phyloP scores from a whole-genome alignment of 2,329 filamentous ascomycete species.

The Volutella citrinella region DNA sequence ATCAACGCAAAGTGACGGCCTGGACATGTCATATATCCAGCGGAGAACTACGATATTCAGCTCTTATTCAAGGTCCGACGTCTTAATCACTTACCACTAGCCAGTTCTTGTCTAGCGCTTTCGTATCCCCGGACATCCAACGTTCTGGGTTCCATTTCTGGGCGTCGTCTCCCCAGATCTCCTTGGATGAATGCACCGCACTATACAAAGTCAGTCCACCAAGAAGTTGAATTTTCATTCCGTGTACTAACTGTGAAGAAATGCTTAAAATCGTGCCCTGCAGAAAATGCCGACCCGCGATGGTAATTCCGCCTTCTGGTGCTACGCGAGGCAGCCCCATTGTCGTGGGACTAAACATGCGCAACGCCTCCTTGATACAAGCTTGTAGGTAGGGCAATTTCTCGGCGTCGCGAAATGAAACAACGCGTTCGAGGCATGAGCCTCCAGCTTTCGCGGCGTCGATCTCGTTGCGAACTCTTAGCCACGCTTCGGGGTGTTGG shows the following conservation, averaged over 20 bases:
- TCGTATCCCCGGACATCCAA: conserved; percentile 7
- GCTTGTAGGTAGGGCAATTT: conserved; percentile 34
- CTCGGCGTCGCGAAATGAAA: conserved; percentile 21
- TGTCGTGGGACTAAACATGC: conserved; percentile 31
- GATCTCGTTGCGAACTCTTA: conserved; percentile 8
- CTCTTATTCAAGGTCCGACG: too few relatives aligned
- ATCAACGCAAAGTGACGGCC: conserved; percentile 15
- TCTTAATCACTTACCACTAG: conserved; percentile 10
- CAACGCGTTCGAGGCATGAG: conserved; percentile 2
- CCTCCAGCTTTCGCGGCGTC: conserved; percentile 6
- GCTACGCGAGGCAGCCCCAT: conserved; percentile 23
- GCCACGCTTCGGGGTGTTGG: conserved; percentile 7
- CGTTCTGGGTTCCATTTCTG: conserved; percentile 19
- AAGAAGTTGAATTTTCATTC: too few relatives aligned
- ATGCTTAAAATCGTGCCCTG: conserved; percentile 27
- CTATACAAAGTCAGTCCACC: too few relatives aligned
- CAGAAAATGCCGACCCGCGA: conserved; percentile 28
- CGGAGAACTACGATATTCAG: conserved; percentile 14
- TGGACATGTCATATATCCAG: conserved; percentile 14
- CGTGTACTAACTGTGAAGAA: too few relatives aligned
- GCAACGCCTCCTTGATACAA: conserved; percentile 37
- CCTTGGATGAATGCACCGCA: conserved; percentile 27
- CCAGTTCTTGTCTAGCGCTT: conserved; percentile 7
- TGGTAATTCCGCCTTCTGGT: conserved; percentile 27
- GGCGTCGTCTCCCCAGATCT: conserved; percentile 37